phyloP scores from a whole-genome alignment of 176 grass and related monocot genomes.

The Cenchrus purpureus region DNA sequence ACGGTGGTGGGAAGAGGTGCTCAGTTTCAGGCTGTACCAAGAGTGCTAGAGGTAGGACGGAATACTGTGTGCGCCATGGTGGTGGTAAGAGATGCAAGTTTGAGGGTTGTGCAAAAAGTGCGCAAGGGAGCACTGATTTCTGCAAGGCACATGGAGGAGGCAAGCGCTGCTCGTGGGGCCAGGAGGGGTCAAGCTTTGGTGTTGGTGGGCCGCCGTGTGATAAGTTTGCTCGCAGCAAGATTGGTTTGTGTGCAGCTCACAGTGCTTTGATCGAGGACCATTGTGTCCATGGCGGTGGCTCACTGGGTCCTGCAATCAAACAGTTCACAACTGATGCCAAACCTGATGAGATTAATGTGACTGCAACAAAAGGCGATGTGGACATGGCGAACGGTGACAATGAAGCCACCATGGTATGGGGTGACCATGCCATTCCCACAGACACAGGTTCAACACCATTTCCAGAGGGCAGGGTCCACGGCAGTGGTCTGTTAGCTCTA shows the following conservation, averaged over 20 bases:
- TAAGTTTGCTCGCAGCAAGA: conserved; percentile 62
- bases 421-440: not conserved
- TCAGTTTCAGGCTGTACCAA: conserved; percentile 56
- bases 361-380: not conserved
- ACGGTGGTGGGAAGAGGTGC: conserved; percentile 80
- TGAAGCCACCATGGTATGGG: conserved; percentile 24
- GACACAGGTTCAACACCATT: conserved; percentile 7
- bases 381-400: conserved; percentile 15
- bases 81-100: conserved; percentile 68
- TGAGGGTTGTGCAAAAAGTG: conserved; percentile 63
- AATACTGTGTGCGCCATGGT: conserved; percentile 74
- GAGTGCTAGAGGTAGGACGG: conserved; percentile 73
- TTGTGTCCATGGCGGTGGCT: conserved; percentile 55
- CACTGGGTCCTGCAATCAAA: conserved; percentile 36
- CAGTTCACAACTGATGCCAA: not conserved
- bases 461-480: conserved; percentile 77
- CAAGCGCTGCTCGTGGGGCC: conserved; percentile 62
- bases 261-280: conserved; percentile 57
- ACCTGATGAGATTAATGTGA: conserved; percentile 16
- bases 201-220: conserved; percentile 47
- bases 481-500: conserved; percentile 64
- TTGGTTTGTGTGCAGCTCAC: conserved; percentile 62
- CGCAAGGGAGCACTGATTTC: conserved; percentile 73
- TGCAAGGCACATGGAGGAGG: conserved; percentile 71
- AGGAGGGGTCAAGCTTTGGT: conserved; percentile 36